These are phyloP conservation scores for Botrytis paeoniae DNA, from an alignment of 2,329 filamentous ascomycete species.

Conservation along the genomic window DNA sequence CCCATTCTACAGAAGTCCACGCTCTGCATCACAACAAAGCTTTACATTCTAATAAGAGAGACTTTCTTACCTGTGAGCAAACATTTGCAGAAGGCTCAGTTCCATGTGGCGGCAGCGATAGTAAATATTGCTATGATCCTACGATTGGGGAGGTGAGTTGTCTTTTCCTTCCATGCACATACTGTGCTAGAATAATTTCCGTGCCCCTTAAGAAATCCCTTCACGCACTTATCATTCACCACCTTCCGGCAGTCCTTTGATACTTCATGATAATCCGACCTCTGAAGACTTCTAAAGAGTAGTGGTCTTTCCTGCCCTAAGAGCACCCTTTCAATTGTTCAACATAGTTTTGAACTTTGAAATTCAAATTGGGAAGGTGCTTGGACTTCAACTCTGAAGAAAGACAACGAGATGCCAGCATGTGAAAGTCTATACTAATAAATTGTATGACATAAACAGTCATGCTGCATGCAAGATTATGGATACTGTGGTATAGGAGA, in stretches of 20 bases:
- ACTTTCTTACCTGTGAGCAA: slow-evolving; percentile 23
- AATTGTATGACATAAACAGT: slow-evolving; percentile 11
- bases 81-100: slow-evolving; percentile 25
- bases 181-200: neutral
- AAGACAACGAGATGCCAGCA: neutral
- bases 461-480: slow-evolving; percentile 25
- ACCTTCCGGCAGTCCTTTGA: neutral
- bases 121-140: slow-evolving; percentile 30
- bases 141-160: slow-evolving; percentile 24
- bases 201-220: neutral
- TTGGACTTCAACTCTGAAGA: neutral
- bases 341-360: neutral
- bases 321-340: neutral
- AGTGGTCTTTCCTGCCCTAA: neutral
- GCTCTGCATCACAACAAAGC: neutral
- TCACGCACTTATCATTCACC: neutral
- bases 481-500: slow-evolving; percentile 26
- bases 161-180: neutral
- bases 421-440: neutral
- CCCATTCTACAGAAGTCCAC: neutral
- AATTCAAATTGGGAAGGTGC: neutral
- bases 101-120: slow-evolving; percentile 20
- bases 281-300: neutral
- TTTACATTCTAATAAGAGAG: slow-evolving; percentile 12
- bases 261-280: neutral